phyloP scores from a whole-genome alignment of 2,329 filamentous ascomycete genomes.

The Dactylellina leptospora region DNA sequence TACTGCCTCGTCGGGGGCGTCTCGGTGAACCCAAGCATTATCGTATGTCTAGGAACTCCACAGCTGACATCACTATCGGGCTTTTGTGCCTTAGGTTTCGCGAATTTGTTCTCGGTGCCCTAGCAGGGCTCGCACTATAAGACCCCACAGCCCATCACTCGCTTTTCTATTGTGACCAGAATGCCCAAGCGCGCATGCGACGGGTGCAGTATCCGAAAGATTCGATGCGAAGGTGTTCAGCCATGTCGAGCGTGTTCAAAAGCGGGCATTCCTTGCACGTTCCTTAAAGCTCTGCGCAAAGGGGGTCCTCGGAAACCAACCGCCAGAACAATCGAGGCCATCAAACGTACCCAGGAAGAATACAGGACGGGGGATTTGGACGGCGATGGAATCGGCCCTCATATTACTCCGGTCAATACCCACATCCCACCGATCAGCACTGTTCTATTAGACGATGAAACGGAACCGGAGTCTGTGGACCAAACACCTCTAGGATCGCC shows the following conservation, averaged over 20 bases:
- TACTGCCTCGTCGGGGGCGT: not conserved
- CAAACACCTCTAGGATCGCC: conserved; percentile 34
- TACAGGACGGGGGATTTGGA: conserved; percentile 29
- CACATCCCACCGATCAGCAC: not conserved
- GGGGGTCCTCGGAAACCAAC: conserved; percentile 64
- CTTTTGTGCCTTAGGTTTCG: conserved; percentile 14
- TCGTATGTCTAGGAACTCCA: conserved; percentile 19
- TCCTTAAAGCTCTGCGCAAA: conserved; percentile 62
- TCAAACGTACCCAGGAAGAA: conserved; percentile 58
- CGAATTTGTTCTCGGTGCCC: too few relatives aligned
- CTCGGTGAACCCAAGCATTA: conserved; percentile 21
- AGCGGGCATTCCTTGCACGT: conserved; percentile 65
- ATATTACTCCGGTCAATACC: not conserved
- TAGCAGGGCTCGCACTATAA: conserved; percentile 18
- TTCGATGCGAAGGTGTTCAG: conserved; percentile 64
- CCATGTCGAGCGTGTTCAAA: conserved; percentile 64
- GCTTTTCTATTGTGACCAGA: conserved; percentile 44
- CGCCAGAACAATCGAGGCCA: conserved; percentile 63
- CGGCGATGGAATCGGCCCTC: not conserved
- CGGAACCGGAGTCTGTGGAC: conserved; percentile 41
- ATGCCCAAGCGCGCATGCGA: conserved; percentile 64
- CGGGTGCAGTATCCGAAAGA: conserved; percentile 66
- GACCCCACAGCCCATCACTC: conserved; percentile 1
- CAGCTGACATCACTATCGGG: conserved; percentile 36
- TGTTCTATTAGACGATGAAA: conserved; percentile 29